Conservation (phyloP, 192 early-diverging fungal species). For the Backusella morwellensis region DNA sequence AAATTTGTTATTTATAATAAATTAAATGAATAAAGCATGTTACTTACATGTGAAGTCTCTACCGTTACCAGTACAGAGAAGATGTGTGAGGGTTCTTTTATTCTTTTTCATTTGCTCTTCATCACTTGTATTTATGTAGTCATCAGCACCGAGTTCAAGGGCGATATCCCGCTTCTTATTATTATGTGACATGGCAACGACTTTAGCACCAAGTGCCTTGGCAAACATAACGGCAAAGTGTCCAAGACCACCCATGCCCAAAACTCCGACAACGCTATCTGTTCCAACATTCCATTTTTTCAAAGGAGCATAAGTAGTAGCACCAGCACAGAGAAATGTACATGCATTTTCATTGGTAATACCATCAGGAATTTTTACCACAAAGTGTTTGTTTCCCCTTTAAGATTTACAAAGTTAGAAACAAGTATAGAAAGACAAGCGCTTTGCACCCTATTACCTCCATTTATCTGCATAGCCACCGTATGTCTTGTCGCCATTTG, state of each 20-base stretch:
- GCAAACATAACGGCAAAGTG: conserved; percentile 58
- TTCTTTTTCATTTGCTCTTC: conserved; percentile 13
- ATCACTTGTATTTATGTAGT: conserved; percentile 21
- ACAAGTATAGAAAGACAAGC: neutral
- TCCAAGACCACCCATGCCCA: conserved; percentile 43
- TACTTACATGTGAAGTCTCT: conserved; percentile 10
- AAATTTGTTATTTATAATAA: neutral
- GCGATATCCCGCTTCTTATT: conserved; percentile 59
- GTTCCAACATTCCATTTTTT: conserved; percentile 32
- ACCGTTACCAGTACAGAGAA: conserved; percentile 17
- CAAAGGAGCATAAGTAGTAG: conserved; percentile 59
- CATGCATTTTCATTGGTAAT: conserved; percentile 54
- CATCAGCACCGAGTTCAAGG: conserved; percentile 50
- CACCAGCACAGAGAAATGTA: conserved; percentile 72
- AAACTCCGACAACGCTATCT: conserved; percentile 12
- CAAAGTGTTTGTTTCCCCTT: conserved; percentile 47
- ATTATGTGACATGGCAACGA: conserved; percentile 52
- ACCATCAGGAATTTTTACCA: conserved; percentile 53
- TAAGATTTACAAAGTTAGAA: neutral
- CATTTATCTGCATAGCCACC: conserved; percentile 41
- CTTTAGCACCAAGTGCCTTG: conserved; percentile 45
- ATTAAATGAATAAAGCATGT: neutral
- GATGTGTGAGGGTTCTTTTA: conserved; percentile 19
- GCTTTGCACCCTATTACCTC: conserved; percentile 3
- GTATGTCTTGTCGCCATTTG: conserved; percentile 26